A percentile compares a stretch with the other conserved stretches of the same genome.
Evolutionary conservation across 352 stramenopile species (phyloP).

Genomic region (Globisporangium viniferum): DNA sequence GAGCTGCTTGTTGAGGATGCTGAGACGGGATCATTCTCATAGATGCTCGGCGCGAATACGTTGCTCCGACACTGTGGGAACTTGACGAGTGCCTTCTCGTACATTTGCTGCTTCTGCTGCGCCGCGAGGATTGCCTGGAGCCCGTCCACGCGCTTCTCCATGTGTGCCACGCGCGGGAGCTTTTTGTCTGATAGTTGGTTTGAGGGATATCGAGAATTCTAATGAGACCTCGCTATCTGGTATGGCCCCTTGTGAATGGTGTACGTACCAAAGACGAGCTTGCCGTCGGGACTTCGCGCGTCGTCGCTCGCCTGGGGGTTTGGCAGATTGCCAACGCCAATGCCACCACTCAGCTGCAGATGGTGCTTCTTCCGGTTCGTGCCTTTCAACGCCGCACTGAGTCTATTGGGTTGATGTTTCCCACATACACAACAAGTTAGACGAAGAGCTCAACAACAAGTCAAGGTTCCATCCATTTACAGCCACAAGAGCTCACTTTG

Average conservation of each 20-base stretch:
- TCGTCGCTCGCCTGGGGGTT: constrained; percentile 22
- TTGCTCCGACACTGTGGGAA: constrained; percentile 72
- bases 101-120: constrained; percentile 63
- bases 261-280: constrained; percentile 56
- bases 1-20: neutral
- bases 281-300: constrained; percentile 48
- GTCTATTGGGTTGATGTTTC: neutral
- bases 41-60: constrained; percentile 54
- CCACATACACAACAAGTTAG: neutral
- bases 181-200: constrained; percentile 44
- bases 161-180: constrained; percentile 63
- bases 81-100: constrained; percentile 53
- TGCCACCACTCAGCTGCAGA: constrained; percentile 21
- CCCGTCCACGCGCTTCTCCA: constrained; percentile 54
- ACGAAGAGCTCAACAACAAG: neutral
- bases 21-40: constrained; percentile 24
- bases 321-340: constrained; percentile 23
- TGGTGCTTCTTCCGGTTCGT: constrained; percentile 39
- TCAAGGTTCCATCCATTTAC: neutral
- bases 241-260: neutral
- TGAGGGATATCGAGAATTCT: neutral
- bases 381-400: constrained; percentile 26
- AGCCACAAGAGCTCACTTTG: constrained; percentile 34
- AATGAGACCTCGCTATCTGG: neutral
- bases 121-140: constrained; percentile 36